Evolutionary conservation across 1,284 basidiomycete species (phyloP), one percentile per base, ranked within the genome.

Genomic region (Phlebopus sp.): DNA sequence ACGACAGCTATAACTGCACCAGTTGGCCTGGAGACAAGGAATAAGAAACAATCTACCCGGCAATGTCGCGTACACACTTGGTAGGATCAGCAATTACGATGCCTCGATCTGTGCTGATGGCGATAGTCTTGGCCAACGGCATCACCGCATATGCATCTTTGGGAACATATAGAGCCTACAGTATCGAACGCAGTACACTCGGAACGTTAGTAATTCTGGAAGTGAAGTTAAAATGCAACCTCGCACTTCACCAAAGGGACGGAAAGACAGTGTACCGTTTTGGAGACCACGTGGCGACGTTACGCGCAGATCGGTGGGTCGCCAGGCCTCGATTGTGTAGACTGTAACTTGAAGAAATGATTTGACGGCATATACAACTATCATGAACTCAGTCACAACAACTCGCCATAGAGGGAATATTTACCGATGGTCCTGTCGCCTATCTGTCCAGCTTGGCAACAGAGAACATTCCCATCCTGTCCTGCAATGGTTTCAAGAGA

Each of bases 301-400:
- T 36, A 60, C 42, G n/a, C 56, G 50, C 17, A 52, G 43, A 31
- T 70, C 67, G 11, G 55, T 58, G n/a, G 60, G 60, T 38, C 53
- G 54, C 37, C 70, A 58, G 5, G 66, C 66, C 52, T 82, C 76
- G 21, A 77, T 46, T 2, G 70, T 56, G 51, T 81, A 70, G 17
- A 84, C 59, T 6, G 76, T 77, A 2, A 76, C 66, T 51, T 84
- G 78, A 37, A 86, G 59, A 37, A 82, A 72, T 41, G 74, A 75
- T 66, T 84, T 89, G 25, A 76, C 70, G 6, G 78, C 78, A 64
- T 82, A 90, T 19, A 87, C 71, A 36, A 90, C 88, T 90, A 48
- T 19, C 34, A 46, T 4, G 30, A 21, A 18, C 17, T 47, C 4
- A 40, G 42, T 37, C 17, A 9, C 15, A 42, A 13, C 47, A 41